Percentiles rank a stretch among this genome's conserved stretches.
Conservation (phyloP, 2,329 filamentous ascomycete genomes). For the Exserohilum rostratum region DNA sequence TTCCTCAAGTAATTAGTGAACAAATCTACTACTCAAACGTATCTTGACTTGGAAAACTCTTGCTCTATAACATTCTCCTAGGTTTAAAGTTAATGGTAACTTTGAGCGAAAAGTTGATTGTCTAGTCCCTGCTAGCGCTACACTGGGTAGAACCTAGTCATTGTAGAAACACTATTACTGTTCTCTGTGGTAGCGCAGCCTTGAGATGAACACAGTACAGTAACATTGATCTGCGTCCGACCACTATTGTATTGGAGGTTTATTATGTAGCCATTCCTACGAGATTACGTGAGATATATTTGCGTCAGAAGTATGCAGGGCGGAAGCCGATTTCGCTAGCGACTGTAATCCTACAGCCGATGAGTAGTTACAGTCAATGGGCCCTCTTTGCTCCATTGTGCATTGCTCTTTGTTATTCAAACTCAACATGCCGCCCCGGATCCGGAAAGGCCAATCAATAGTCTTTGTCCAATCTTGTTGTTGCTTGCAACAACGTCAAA, state of each 20-base stretch:
- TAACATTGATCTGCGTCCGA: neutral
- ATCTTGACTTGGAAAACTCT: neutral
- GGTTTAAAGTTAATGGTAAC: neutral
- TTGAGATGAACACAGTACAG: neutral
- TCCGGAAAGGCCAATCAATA: neutral
- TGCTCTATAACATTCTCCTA: neutral
- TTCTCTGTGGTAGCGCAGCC: neutral
- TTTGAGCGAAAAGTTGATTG: neutral
- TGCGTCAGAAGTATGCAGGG: no score
- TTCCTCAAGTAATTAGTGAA: neutral
- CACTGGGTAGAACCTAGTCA: neutral
- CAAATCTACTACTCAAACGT: neutral
- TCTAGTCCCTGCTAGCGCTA: neutral
- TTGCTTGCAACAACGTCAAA: neutral
- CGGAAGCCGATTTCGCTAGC: no score
- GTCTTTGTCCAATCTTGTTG: neutral
- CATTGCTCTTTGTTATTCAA: neutral
- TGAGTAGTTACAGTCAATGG: no score
- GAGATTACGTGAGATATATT: no score
- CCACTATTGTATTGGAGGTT: neutral
- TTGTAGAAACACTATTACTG: neutral
- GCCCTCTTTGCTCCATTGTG: neutral
- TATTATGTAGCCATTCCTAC: neutral
- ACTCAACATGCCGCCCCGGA: neutral
- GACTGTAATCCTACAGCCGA: no score